These are phyloP conservation scores for Fusarium miscanthi DNA, from an alignment of 2,329 filamentous ascomycete genomes.

Conservation along the genomic window DNA sequence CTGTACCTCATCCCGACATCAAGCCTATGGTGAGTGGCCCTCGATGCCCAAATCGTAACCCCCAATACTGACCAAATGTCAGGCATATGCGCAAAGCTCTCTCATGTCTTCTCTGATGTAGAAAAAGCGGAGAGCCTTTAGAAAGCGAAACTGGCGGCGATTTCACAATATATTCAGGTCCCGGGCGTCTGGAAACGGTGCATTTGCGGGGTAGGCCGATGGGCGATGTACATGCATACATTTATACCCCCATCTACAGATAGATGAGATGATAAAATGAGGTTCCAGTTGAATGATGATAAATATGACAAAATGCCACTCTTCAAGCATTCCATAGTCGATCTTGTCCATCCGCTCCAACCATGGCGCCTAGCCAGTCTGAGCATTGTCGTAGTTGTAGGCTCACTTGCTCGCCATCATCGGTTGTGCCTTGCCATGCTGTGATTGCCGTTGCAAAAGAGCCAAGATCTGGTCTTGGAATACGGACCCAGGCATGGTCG, in stretches of 20 bases:
- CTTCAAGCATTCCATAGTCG: slow-evolving; percentile 59
- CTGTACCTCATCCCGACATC: slow-evolving; percentile 94
- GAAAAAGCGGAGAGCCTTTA: slow-evolving; percentile 24
- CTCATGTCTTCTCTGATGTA: slow-evolving; percentile 82
- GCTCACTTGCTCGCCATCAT: slow-evolving; percentile 58
- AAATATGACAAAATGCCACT: slow-evolving; percentile 27
- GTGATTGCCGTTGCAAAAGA: slow-evolving; percentile 73
- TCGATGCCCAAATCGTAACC: not conserved
- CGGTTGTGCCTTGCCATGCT: slow-evolving; percentile 67
- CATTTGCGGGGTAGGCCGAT: slow-evolving; percentile 41
- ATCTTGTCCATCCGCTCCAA: slow-evolving; percentile 60
- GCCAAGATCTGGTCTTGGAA: slow-evolving; percentile 70
- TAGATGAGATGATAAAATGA: slow-evolving; percentile 35
- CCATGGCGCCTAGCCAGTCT: slow-evolving; percentile 71
- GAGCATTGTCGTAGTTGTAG: slow-evolving; percentile 68
- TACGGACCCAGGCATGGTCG: slow-evolving; percentile 70
- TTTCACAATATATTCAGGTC: slow-evolving; percentile 34
- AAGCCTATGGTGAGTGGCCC: slow-evolving; percentile 80
- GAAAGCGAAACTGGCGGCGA: slow-evolving; percentile 31
- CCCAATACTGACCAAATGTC: slow-evolving; percentile 31
- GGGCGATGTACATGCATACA: slow-evolving; percentile 43
- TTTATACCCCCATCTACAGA: slow-evolving; percentile 44
- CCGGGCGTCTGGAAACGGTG: slow-evolving; percentile 45
- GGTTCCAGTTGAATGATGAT: slow-evolving; percentile 31
- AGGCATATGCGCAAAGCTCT: slow-evolving; percentile 88